Conservation (phyloP, 2,329 filamentous ascomycete genomes). For the Colletotrichum paranaense region DNA sequence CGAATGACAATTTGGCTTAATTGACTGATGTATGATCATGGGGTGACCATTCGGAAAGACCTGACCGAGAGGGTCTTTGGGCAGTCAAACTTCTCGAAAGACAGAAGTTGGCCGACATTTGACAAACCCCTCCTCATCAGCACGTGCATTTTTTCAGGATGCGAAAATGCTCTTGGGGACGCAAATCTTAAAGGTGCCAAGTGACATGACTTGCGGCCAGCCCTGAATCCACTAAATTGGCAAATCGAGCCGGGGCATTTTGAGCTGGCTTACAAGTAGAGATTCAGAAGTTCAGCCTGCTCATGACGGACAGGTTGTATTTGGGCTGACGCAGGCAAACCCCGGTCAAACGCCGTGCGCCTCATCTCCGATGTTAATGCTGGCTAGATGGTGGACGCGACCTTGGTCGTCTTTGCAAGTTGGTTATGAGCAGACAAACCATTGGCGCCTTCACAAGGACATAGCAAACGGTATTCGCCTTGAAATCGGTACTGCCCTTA, state of each 20-base stretch:
- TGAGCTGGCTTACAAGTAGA: background rate
- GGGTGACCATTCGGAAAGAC: background rate
- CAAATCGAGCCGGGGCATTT: constrained; percentile 2
- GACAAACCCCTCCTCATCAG: background rate
- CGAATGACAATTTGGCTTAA: constrained; percentile 2
- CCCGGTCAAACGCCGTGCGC: constrained; percentile 41
- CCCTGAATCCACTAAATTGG: background rate
- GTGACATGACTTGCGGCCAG: background rate
- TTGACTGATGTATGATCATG: background rate
- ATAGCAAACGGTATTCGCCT: background rate
- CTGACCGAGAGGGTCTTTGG: constrained; percentile 3
- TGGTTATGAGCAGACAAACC: background rate
- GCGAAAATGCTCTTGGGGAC: background rate
- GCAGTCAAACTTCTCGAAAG: background rate
- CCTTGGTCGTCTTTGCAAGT: background rate
- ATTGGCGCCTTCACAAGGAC: background rate
- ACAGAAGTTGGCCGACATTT: background rate
- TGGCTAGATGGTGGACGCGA: constrained; percentile 44
- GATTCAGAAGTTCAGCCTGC: too few species aligned
- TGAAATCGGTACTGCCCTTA: background rate
- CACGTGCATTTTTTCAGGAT: constrained; percentile 3
- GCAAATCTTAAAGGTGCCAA: background rate
- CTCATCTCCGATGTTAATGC: constrained; percentile 53
- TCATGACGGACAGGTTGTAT: too few species aligned
- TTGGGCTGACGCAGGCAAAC: constrained; percentile 21